phyloP scores from a whole-genome alignment of 164 flowering plant species.

The Vitis vinifera region ASM3070453v1 NC_081812.1:18240501-18241000 shows the following conservation, averaged over 20 bases:
- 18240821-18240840: too few relatives aligned
- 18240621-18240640: slow-evolving; percentile 30
- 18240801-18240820: neutral
- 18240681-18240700: slow-evolving; percentile 13
- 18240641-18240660: slow-evolving; percentile 47
- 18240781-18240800: neutral
- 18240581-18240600: slow-evolving; percentile 42
- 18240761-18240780: neutral
- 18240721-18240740: slow-evolving; percentile 31
- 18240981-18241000: neutral
- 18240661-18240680: slow-evolving; percentile 31
- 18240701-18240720: slow-evolving; percentile 32
- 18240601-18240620: slow-evolving; percentile 30
- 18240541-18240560: slow-evolving; percentile 48
- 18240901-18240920: too few relatives aligned
- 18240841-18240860: too few relatives aligned
- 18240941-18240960: too few relatives aligned
- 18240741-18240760: slow-evolving; percentile 42
- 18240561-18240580: slow-evolving; percentile 35
- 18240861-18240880: too few relatives aligned
- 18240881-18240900: too few relatives aligned
- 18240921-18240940: too few relatives aligned
- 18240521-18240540: slow-evolving; percentile 25
- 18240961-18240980: neutral
- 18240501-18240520: slow-evolving; percentile 5